Base-by-base conservation (phyloP, 2,329 filamentous ascomycete species). In the Rutstroemia sp. region DNA sequence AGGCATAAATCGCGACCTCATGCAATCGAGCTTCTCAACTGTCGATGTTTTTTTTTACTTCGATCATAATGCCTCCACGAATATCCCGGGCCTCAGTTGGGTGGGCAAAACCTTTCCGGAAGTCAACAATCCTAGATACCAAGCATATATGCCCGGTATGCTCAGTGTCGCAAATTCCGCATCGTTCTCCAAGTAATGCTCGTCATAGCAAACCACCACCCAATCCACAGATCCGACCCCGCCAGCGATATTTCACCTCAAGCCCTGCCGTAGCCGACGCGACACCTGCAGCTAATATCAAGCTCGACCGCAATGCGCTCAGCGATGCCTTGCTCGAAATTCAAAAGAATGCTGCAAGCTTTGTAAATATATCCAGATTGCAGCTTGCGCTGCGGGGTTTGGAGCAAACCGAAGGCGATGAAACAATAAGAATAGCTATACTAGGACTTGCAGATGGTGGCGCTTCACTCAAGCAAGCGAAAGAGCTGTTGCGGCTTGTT, bases 321-420 rank as follows among this genome's bases (percentile, higher is more conserved):
- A 61, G 59, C 16, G 55, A 64, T 39, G 64, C 81, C 2, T 74
- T 92, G 0, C 69, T 77, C 1, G 77, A 80, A 21, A 75, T 92
- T 2, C 78, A 87, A 64, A 79, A 79, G 52, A 74, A 80, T 49
- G 82, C 83, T 2, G 77, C 81, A 23, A 79, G 77, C 57, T 79
- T 84, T 63, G 77, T 88, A 53, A 87, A 87, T 65, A 77, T 86
- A n/a, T 82, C 86, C 30, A 78, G 86, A 55, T 69, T 92, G 47
- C 85, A 89, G 70, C 79, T 92, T 63, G 88, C 87, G 12, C 72
- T 90, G 21, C 79, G 82, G 61, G 84, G 87, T 21, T 69, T 86
- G 58, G 77, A 79, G 37, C 80, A 86, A 65, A 66, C 70, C 1
- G 71, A 79, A 0, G 83, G 83, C 4, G 67, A 76, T 38, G 83